These are phyloP conservation scores for Trichoderma gracile DNA, from an alignment of 2,329 filamentous ascomycete species.

Conservation along the genomic window DNA sequence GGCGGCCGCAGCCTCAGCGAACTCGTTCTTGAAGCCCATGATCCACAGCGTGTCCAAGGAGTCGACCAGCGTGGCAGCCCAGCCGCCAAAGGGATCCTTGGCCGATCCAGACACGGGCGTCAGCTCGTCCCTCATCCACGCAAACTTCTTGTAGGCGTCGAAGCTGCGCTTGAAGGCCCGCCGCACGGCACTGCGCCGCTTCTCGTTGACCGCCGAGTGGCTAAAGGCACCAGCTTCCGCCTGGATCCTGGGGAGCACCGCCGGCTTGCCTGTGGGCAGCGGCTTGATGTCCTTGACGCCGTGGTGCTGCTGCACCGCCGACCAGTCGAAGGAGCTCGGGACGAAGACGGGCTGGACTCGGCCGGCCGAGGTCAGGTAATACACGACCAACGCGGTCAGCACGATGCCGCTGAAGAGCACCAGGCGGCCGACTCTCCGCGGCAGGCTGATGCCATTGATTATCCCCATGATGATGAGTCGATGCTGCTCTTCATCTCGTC, in stretches of 20 bases:
- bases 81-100: conserved; percentile 54
- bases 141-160: conserved; percentile 53
- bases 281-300: conserved; percentile 38
- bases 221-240: conserved; percentile 32
- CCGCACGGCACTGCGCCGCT: conserved; percentile 44
- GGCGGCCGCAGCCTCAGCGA: conserved; percentile 53
- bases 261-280: conserved; percentile 34
- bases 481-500: conserved; percentile 22
- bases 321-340: conserved; percentile 38
- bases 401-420: conserved; percentile 30
- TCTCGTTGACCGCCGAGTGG: conserved; percentile 29
- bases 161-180: conserved; percentile 47
- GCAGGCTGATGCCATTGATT: conserved; percentile 31
- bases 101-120: conserved; percentile 48
- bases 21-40: conserved; percentile 60
- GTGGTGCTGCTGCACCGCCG: conserved; percentile 32
- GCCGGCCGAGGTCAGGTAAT: conserved; percentile 19
- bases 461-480: conserved; percentile 11
- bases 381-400: conserved; percentile 31
- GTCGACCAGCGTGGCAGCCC: conserved; percentile 62
- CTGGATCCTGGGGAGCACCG: conserved; percentile 37
- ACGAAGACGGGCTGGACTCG: conserved; percentile 28
- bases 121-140: conserved; percentile 57
- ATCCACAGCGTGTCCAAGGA: conserved; percentile 63
- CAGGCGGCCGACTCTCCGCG: conserved; percentile 32